These are phyloP conservation scores for Phellopilus nigrolimitatus DNA, from an alignment of 1,284 basidiomycete genomes.

Conservation along the genomic window DNA sequence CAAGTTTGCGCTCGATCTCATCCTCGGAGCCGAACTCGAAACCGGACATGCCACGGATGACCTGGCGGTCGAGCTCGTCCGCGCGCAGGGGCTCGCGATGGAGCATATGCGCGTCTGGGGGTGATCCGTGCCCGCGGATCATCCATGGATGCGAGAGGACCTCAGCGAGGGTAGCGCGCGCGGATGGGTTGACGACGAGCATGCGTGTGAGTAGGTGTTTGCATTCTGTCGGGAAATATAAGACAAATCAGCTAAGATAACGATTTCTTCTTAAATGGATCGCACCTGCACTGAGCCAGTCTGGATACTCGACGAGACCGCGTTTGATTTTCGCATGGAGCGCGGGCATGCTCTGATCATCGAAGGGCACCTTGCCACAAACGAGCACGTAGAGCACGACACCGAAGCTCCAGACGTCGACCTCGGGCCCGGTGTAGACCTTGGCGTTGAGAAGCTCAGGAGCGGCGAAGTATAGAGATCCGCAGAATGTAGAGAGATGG, in stretches of 20 bases:
- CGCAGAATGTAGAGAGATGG: constrained; percentile 94
- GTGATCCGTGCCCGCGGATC: constrained; percentile 78
- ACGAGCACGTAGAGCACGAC: constrained; percentile 97
- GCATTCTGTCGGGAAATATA: constrained; percentile 60
- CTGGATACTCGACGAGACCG: constrained; percentile 94
- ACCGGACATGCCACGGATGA: constrained; percentile 90
- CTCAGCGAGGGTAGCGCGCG: constrained; percentile 80
- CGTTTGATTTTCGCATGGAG: constrained; percentile 99
- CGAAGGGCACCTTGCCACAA: constrained; percentile 98
- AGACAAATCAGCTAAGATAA: background rate
- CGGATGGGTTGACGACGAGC: constrained; percentile 91
- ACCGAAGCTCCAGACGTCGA: constrained; percentile 98
- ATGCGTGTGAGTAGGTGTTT: constrained; percentile 91
- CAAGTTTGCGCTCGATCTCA: constrained; percentile 75
- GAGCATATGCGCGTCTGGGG: constrained; percentile 83
- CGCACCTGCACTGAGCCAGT: constrained; percentile 90
- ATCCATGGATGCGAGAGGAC: constrained; percentile 96
- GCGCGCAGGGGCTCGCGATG: constrained; percentile 83
- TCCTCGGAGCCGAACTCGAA: constrained; percentile 94
- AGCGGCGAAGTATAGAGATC: constrained; percentile 96
- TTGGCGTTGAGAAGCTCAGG: constrained; percentile 96
- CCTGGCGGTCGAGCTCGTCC: constrained; percentile 81
- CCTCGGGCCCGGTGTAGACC: constrained; percentile 95
- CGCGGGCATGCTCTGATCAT: constrained; percentile 99
- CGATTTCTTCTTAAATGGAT: constrained; percentile 21